Conservation (phyloP, 2,329 filamentous ascomycete genomes). For the Corynespora cassiicola region DNA sequence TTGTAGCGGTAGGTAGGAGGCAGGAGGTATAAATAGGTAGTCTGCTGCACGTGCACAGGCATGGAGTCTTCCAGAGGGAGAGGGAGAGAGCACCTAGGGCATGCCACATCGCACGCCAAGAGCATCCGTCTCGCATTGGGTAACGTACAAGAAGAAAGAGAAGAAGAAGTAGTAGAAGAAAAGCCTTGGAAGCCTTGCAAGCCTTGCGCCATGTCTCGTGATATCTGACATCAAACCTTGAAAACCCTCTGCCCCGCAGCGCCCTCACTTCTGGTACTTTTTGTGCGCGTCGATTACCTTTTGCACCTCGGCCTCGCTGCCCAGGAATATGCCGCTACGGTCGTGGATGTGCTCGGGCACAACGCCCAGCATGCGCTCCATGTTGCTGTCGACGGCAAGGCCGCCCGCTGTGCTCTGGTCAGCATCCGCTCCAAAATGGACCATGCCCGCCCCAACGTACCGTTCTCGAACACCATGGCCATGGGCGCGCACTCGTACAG, state of each 20-base stretch:
- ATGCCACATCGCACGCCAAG: too few species aligned
- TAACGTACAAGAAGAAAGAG: slow-evolving; percentile 12
- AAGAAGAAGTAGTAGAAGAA: slow-evolving; percentile 1
- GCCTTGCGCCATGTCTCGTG: background rate
- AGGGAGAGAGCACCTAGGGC: too few species aligned
- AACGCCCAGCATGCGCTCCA: slow-evolving; percentile 88
- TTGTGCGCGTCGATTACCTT: slow-evolving; percentile 89
- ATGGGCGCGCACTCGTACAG: slow-evolving; percentile 98
- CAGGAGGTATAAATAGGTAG: too few species aligned
- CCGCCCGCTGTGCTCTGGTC: slow-evolving; percentile 72
- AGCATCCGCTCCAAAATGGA: slow-evolving; percentile 12
- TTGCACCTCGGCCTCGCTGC: slow-evolving; percentile 92
- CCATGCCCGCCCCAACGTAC: slow-evolving; percentile 62
- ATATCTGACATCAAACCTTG: slow-evolving; percentile 4
- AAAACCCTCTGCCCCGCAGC: slow-evolving; percentile 1
- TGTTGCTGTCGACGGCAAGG: slow-evolving; percentile 87
- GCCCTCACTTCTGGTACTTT: slow-evolving; percentile 50
- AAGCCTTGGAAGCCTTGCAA: slow-evolving; percentile 2
- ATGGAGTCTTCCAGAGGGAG: too few species aligned
- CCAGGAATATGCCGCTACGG: slow-evolving; percentile 93
- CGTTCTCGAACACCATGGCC: slow-evolving; percentile 98
- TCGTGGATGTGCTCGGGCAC: slow-evolving; percentile 94
- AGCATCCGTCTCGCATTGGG: slow-evolving; percentile 13
- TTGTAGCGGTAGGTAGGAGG: too few species aligned
- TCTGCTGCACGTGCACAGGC: slow-evolving; percentile 2